Percentiles rank a stretch among this genome's conserved stretches.
These are phyloP conservation scores for Exophiala bonariae DNA, from an alignment of 2,329 filamentous ascomycete species.

Conservation along the genomic window DNA sequence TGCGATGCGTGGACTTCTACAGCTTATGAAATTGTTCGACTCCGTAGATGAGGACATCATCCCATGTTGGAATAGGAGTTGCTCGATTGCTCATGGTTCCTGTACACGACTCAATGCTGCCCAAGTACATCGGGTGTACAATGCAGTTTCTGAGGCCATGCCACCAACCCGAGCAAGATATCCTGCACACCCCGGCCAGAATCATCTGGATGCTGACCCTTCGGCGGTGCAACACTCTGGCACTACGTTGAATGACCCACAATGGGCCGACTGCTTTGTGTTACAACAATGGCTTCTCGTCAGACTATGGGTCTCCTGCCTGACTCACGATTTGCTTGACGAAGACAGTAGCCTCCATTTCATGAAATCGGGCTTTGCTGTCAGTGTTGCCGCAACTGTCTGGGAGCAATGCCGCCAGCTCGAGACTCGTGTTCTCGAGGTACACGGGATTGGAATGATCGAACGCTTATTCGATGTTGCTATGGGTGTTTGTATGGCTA, in stretches of 20 bases:
- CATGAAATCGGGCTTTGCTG: too few relatives aligned
- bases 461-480: too few relatives aligned
- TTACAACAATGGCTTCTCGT: slow-evolving; percentile 10
- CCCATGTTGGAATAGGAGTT: slow-evolving; percentile 10
- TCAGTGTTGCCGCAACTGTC: too few relatives aligned
- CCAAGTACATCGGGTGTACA: slow-evolving; percentile 1
- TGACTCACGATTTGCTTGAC: slow-evolving; percentile 7
- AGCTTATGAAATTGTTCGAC: slow-evolving; percentile 11
- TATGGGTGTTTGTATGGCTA: too few relatives aligned
- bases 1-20: slow-evolving; percentile 3
- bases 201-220: not conserved
- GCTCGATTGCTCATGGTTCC: not conserved
- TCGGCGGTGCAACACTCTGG: not conserved
- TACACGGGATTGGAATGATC: too few relatives aligned
- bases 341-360: not conserved
- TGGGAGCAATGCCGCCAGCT: too few relatives aligned
- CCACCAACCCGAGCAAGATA: not conserved
- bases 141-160: not conserved
- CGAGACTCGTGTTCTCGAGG: too few relatives aligned
- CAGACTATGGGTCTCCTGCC: slow-evolving; percentile 6
- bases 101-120: slow-evolving; percentile 1
- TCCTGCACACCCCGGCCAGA: too few relatives aligned
- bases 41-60: slow-evolving; percentile 9
- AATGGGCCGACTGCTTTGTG: slow-evolving; percentile 9
- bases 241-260: slow-evolving; percentile 1